Conservation (phyloP, 2,329 filamentous ascomycete species). For the Capronia epimyces region DNA sequence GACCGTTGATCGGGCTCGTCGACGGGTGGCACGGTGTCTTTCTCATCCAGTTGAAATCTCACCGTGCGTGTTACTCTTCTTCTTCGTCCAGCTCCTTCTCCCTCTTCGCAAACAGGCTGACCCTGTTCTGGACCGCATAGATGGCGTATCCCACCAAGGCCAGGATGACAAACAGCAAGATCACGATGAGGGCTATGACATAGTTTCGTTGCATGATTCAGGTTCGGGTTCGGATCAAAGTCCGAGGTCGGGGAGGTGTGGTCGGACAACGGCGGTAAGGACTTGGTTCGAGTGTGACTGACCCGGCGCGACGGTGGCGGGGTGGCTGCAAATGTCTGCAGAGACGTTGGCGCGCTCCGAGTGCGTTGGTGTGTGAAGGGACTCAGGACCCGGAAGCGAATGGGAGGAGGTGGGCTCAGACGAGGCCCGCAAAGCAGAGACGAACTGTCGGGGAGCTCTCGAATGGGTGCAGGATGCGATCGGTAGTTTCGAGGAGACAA, state of each 20-base stretch:
- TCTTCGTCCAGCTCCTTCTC: slow-evolving; percentile 32
- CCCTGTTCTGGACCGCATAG: slow-evolving; percentile 34
- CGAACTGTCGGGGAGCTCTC: slow-evolving; percentile 24
- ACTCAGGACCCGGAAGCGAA: slow-evolving; percentile 22
- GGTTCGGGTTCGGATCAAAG: neutral
- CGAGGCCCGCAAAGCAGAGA: slow-evolving; percentile 23
- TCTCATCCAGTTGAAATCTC: slow-evolving; percentile 19
- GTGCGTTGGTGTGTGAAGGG: slow-evolving; percentile 8
- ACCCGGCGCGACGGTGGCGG: neutral
- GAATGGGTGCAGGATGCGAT: slow-evolving; percentile 23
- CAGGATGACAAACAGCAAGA: slow-evolving; percentile 45
- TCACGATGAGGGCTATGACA: slow-evolving; percentile 47
- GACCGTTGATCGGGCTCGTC: slow-evolving; percentile 7
- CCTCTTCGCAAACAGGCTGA: slow-evolving; percentile 31
- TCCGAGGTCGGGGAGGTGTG: neutral
- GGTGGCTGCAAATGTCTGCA: neutral
- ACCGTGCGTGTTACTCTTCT: slow-evolving; percentile 22
- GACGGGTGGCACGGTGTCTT: neutral
- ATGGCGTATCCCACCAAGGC: slow-evolving; percentile 38
- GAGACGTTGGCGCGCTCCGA: slow-evolving; percentile 8
- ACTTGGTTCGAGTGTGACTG: slow-evolving; percentile 8
- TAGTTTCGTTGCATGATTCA: slow-evolving; percentile 41
- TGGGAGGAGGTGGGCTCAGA: slow-evolving; percentile 27
- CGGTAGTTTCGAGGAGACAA: slow-evolving; percentile 17
- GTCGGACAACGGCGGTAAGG: neutral